These are phyloP conservation scores for Ustilago trichophora DNA, from an alignment of 1,284 basidiomycete genomes.

Conservation along the genomic window DNA sequence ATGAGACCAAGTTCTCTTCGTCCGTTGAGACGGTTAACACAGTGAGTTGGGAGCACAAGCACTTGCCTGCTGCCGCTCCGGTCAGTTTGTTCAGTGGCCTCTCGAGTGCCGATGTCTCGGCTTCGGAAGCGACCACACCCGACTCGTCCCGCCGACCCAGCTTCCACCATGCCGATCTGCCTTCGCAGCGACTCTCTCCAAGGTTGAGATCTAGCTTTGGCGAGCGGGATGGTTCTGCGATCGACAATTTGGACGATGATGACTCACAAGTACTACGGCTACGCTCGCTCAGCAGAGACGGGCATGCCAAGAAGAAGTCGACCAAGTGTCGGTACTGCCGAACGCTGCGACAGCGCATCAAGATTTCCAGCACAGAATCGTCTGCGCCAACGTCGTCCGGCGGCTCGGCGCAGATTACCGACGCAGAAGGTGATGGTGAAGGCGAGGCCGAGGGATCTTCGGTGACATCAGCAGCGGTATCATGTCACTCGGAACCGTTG, in stretches of 20 bases:
- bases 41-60: slow-evolving; percentile 20
- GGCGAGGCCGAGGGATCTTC: too few relatives aligned
- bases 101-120: slow-evolving; percentile 32
- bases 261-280: slow-evolving; percentile 10
- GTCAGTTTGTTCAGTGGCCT: slow-evolving; percentile 9
- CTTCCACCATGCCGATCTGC: slow-evolving; percentile 25
- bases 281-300: slow-evolving; percentile 38
- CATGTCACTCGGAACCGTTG: background rate
- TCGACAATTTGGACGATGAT: slow-evolving; percentile 30
- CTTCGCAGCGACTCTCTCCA: slow-evolving; percentile 16
- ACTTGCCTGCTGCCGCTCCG: slow-evolving; percentile 1
- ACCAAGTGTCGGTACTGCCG: slow-evolving; percentile 45
- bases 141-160: slow-evolving; percentile 43
- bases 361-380: slow-evolving; percentile 12
- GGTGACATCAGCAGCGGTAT: background rate
- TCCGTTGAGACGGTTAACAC: slow-evolving; percentile 41
- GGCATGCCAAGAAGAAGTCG: slow-evolving; percentile 45
- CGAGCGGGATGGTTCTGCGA: slow-evolving; percentile 2
- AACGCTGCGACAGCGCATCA: slow-evolving; percentile 35
- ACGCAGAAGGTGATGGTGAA: slow-evolving; percentile 18
- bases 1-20: slow-evolving; percentile 34
- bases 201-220: slow-evolving; percentile 10
- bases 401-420: slow-evolving; percentile 40
- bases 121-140: slow-evolving; percentile 36
- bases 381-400: slow-evolving; percentile 25